Base-by-base conservation (phyloP, 2,329 filamentous ascomycete genomes). In the Seiridium cupressi region DNA sequence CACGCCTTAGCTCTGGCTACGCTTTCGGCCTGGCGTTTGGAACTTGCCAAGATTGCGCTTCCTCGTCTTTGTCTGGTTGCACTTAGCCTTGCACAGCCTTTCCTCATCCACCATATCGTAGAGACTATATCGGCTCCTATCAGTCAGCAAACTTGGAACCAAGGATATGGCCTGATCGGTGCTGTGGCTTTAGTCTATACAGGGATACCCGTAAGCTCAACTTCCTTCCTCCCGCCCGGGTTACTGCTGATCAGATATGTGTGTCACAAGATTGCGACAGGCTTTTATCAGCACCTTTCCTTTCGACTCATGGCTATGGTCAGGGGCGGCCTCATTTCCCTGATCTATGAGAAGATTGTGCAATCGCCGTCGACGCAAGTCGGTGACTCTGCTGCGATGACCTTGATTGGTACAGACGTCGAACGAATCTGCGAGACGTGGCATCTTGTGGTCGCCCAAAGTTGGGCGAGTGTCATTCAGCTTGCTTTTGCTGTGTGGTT, bases 261-360 rank as follows among this genome's bases (percentile, higher is more conserved):
- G 34, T 42, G 47, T 44, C 38, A 53, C 38, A 53, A 58, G 48
- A 44, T 60, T 36, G 44, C 55, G 42, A 57, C 44, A 48, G 55
- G 42, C 3, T 57, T 47, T 47, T 57, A 57, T 51, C 44, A 49
- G 51, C 59, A 55, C 34, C 51, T 60, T 8, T 26, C 51, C 35
- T 61, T 51, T 26, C 44, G 61, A 5, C 42, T 56, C 26, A 63
- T 63, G 55, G 54, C 61, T 2, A 63, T 63, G 61, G 55, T 61
- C 11, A 54, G 61, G n/a, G 61, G 59, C 36, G 7, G 46, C n/a
- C 51, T 63, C 18, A 57, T 57, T 32, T 32, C 49, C 11, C 9
- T 61, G 49, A 61, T 63, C 36, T 63, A 59, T 60, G 31, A 42
- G 5, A 61, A 63, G 36, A 47, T 58, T 35, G 31, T 46, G 9